Evolutionary conservation across 148 eudicot species (phyloP), one percentile per base, ranked within the genome.

Genomic region (Silene uniflora): DNA sequence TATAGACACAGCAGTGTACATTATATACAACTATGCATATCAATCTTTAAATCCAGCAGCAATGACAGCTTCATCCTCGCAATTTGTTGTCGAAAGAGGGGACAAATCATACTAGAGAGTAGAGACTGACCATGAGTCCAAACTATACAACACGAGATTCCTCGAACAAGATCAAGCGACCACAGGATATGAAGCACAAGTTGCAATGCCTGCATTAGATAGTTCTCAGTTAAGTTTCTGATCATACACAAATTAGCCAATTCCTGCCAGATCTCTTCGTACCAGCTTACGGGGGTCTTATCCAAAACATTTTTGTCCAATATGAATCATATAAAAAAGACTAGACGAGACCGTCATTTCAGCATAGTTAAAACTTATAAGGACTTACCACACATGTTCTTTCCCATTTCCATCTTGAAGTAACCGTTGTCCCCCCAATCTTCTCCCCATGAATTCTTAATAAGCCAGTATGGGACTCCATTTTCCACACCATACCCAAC

Each of bases 341-440:
- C n/a, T n/a, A n/a, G n/a, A n/a, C n/a, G 24, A 56, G 62, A 6
- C 16, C 13, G 52, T 22, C n/a, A 10, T 11, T 16, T 11, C 25
- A 42, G 24, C 19, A 56, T 12, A 39, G 73, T 10, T 22, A 54
- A 27, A 10, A 19, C 0, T 13, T 10, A 52, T 14, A 52, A 10
- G 56, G 56, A 85, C 98, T 86, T 81, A 95, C 99, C 99, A 82
- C 99, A 96, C 98, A 96, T 92, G 91, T 92, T 96, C 80, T 96
- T 91, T 44, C 99, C 98, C 97, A 91, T 66, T 87, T 92, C 97
- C 98, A 96, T 96, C 78, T 89, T 96, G 73, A 96, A 96, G 87
- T 91, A 96, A 27, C 99, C 99, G 6, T 80, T 62, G 73, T 89
- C 88, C 76, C 99, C 99, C 99, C 99, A 96, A 63, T 87, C 87